Evolutionary conservation across 345 rosid genomes (phyloP).

Genomic region (Salix koriyanagi): DNA sequence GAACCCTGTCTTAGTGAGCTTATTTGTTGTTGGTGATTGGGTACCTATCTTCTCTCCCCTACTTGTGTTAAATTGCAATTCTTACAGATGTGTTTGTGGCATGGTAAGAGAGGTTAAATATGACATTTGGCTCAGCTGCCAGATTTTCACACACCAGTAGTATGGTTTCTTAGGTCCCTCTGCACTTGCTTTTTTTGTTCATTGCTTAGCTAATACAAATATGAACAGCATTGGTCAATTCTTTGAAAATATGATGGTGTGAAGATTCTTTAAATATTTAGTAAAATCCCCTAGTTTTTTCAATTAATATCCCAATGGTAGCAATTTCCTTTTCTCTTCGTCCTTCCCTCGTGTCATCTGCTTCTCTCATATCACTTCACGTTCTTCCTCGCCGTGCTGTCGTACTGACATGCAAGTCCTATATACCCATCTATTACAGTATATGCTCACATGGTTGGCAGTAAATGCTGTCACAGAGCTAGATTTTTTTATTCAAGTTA

Average conservation of each 20-base stretch:
- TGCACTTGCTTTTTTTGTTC: background rate
- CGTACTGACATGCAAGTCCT: background rate
- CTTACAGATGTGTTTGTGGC: background rate
- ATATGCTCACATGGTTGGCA: too few relatives aligned
- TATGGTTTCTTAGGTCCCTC: background rate
- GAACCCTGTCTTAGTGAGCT: constrained; percentile 39
- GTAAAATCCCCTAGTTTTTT: background rate
- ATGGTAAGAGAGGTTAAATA: background rate
- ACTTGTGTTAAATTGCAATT: background rate
- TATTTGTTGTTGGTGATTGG: constrained; percentile 44
- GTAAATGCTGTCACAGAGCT: background rate
- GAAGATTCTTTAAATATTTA: background rate
- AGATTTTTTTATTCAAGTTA: background rate
- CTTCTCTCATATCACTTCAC: background rate
- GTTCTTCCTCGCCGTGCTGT: background rate
- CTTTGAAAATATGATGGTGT: background rate
- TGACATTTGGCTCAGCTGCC: background rate
- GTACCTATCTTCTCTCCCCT: constrained; percentile 2
- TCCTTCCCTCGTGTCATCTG: background rate
- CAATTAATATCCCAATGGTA: background rate
- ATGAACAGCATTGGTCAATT: background rate
- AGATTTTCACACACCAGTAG: background rate
- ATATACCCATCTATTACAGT: background rate
- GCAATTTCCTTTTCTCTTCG: background rate
- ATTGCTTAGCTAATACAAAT: background rate